Base-by-base conservation (phyloP, 148 eudicot species). In the Rhododendron ferrugineum region DNA sequence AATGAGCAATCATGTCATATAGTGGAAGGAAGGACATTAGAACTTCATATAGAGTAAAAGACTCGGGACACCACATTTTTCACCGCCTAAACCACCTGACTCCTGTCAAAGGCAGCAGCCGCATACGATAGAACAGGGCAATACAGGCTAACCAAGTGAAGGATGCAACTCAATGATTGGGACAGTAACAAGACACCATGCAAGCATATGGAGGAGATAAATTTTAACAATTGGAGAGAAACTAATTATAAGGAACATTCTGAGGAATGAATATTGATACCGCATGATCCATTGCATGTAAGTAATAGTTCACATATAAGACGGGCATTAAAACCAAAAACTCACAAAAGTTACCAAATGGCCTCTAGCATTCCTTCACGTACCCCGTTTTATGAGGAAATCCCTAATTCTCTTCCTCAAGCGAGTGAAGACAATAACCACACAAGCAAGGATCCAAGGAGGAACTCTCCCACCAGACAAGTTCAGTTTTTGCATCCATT, bases 371-470 rank as follows among this genome's bases (percentile, higher is more conserved):
- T 58, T 26, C 47, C 54, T 49, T 86, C 85, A 91, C 89, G 88
- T 84, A 74, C 92, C 87, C 64, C 93, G 90, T 2, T 79, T 92
- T 79, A 83, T 81, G 4, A 92, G 83, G 87, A 94, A 92, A 90
- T 89, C 90, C 82, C 68, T 90, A 11, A 96, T 95, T 89, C 98
- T 90, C 90, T 97, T 97, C 88, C 98, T 93, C 93, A 93, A 81
- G 82, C 99, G 98, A 75, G 92, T 94, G 92, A 97, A 97, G 46
- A 95, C 91, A 54, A 97, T 93, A 83, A 95, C 91, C 2, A 81
- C 99, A 85, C 94, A 94, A 56, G 98, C 92, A 81, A 97, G 90
- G 87, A 97, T 46, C 99, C 99, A 97, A 15, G 99, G 98, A 86
- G 99, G 94, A 85, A 97, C 85, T 83, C 91, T 88, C 75, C 86